Conservation (phyloP, 495 filamentous ascomycete genomes). For the Cercophora samala region DNA sequence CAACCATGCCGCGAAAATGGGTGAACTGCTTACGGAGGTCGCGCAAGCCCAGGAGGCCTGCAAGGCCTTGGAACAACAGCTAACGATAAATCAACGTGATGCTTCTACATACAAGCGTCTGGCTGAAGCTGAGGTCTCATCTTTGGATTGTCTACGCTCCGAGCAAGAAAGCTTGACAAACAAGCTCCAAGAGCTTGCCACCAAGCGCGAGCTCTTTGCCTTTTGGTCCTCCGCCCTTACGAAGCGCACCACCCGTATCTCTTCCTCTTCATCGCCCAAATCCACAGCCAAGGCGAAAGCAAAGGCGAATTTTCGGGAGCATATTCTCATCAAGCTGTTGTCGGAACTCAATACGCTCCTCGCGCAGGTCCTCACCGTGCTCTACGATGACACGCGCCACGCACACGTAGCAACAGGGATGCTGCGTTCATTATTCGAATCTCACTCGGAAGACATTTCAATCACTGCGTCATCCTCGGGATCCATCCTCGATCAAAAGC, state of each 20-base stretch:
- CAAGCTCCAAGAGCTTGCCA: slow-evolving; percentile 2
- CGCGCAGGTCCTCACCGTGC: slow-evolving; percentile 25
- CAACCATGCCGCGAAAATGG: background rate
- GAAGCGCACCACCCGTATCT: background rate
- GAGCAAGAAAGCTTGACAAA: background rate
- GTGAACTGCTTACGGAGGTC: background rate
- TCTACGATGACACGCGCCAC: slow-evolving; percentile 32
- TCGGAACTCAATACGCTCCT: slow-evolving; percentile 32
- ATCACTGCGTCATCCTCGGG: background rate
- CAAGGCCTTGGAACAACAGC: background rate
- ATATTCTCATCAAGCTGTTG: slow-evolving; percentile 14
- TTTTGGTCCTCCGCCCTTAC: slow-evolving; percentile 9
- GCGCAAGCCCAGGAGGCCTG: background rate
- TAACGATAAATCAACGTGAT: background rate
- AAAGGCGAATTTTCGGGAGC: slow-evolving; percentile 4
- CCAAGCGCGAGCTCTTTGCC: slow-evolving; percentile 6
- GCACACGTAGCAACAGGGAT: slow-evolving; percentile 28
- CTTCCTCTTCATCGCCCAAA: background rate
- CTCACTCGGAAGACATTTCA: background rate
- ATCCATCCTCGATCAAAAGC: slow-evolving; percentile 1
- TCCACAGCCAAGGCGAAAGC: background rate
- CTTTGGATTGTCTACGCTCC: background rate
- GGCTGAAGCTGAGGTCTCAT: background rate
- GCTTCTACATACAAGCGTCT: background rate
- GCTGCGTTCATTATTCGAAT: slow-evolving; percentile 21